Base-by-base conservation (phyloP, 2,329 filamentous ascomycete genomes). In the Clonostachys byssicola region DNA sequence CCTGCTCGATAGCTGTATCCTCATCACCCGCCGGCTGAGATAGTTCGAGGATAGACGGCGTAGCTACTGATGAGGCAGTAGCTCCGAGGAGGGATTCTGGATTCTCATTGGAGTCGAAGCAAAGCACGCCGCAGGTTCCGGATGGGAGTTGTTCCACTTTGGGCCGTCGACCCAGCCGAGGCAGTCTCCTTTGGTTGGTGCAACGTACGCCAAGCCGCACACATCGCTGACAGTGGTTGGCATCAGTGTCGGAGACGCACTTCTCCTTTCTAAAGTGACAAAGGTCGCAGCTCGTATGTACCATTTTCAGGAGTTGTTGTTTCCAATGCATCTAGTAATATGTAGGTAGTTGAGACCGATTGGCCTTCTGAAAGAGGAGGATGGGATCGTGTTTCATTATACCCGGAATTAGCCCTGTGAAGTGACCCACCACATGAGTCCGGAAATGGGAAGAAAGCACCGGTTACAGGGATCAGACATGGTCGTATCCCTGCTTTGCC, bases 211-310 rank as follows among this genome's bases (percentile, higher is more conserved):
- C 9, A 14, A 36, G 20, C 14, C 36, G 45, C 5, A 16, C n/a
- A 16, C 45, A 46, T 6, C 45, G 17, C 13, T 42, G 45, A 18
- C 45, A 46, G 3, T 30, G 20, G 6, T 18, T 18, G 10, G 35
- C 36, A 12, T 34, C 45, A 12, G 41, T 18, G 14, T 46, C 45
- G 30, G 38, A 35, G 39, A 34, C 39, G 23, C 45, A 46, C 18
- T 41, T 41, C 39, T 46, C 45, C 17, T 46, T 46, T 17, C 45
- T 23, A 9, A 17, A 8, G 38, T 33, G 42, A 36, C 45, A 46
- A n/a, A 39, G 38, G 16, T 46, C 45, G 20, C 45, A 46, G 16
- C 23, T 30, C 23, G 10, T 30, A 30, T 30, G 2, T 30, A 3
- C 5, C 23, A 30, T 30, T 30, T 10, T 9, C 1, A 30, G 23